These are phyloP conservation scores for Lepraria neglecta DNA, from an alignment of 495 filamentous ascomycete genomes.

Conservation along the genomic window DNA sequence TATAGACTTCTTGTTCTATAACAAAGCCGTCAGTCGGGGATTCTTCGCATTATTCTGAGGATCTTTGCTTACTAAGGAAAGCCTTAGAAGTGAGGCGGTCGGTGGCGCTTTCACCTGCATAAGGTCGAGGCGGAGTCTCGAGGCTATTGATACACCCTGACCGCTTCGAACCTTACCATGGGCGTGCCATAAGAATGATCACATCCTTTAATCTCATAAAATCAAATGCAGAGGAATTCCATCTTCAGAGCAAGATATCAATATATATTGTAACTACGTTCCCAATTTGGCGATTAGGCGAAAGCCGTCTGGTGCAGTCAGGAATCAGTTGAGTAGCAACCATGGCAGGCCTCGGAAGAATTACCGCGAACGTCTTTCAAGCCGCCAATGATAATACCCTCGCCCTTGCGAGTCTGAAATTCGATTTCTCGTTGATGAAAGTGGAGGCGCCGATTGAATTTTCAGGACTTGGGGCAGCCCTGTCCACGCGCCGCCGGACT, in stretches of 20 bases:
- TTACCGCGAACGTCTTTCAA: conserved; percentile 13
- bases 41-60: background rate
- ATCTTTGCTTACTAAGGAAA: background rate
- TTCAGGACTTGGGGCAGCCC: conserved; percentile 23
- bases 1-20: background rate
- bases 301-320: no score
- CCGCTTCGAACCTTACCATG: no score
- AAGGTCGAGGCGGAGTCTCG: background rate
- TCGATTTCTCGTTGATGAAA: conserved; percentile 33
- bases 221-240: no score
- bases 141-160: background rate
- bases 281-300: no score
- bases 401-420: conserved; percentile 29
- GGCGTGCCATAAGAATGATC: no score
- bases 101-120: background rate
- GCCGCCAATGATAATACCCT: conserved; percentile 22
- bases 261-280: no score
- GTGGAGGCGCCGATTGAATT: conserved; percentile 31
- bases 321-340: background rate
- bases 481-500: conserved; percentile 25
- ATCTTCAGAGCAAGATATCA: no score
- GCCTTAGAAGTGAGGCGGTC: background rate
- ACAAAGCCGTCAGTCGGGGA: background rate
- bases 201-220: no score
- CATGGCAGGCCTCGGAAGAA: conserved; percentile 16